These are phyloP conservation scores for Phytophthora rubi DNA, from an alignment of 352 stramenopile species.

Conservation along the genomic window DNA sequence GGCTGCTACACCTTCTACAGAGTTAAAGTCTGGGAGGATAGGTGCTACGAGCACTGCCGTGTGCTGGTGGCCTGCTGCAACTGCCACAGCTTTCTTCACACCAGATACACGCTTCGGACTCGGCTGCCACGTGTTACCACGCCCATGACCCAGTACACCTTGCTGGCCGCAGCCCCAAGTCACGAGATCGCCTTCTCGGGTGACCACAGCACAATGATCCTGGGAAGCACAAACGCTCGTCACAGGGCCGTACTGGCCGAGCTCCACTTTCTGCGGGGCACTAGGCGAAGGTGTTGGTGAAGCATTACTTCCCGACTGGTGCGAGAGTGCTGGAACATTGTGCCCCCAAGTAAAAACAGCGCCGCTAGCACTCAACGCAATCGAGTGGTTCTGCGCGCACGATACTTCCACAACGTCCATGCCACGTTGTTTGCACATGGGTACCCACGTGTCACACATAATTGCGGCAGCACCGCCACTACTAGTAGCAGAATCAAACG, in stretches of 20 bases:
- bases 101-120: constrained; percentile 77
- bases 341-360: constrained; percentile 82
- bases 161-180: constrained; percentile 79
- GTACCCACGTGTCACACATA: constrained; percentile 67
- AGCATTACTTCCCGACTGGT: constrained; percentile 37
- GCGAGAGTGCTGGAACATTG: constrained; percentile 69
- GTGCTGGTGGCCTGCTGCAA: constrained; percentile 79
- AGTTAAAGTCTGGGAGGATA: constrained; percentile 34
- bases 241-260: constrained; percentile 53
- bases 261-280: constrained; percentile 53
- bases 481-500: constrained; percentile 26
- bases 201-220: constrained; percentile 81
- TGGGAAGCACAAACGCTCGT: constrained; percentile 74
- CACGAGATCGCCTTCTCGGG: constrained; percentile 64
- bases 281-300: constrained; percentile 37
- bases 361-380: constrained; percentile 66
- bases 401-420: constrained; percentile 74
- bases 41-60: constrained; percentile 73
- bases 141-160: constrained; percentile 73
- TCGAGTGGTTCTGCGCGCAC: constrained; percentile 82
- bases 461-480: constrained; percentile 18
- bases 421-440: constrained; percentile 55
- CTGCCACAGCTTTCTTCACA: constrained; percentile 74
- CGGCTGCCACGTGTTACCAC: constrained; percentile 78
- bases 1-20: constrained; percentile 6